Percentiles rank a stretch among this genome's conserved stretches.
These are phyloP conservation scores for Colletotrichum gloeosporioides DNA, from an alignment of 2,329 filamentous ascomycete species.

Conservation along the genomic window DNA sequence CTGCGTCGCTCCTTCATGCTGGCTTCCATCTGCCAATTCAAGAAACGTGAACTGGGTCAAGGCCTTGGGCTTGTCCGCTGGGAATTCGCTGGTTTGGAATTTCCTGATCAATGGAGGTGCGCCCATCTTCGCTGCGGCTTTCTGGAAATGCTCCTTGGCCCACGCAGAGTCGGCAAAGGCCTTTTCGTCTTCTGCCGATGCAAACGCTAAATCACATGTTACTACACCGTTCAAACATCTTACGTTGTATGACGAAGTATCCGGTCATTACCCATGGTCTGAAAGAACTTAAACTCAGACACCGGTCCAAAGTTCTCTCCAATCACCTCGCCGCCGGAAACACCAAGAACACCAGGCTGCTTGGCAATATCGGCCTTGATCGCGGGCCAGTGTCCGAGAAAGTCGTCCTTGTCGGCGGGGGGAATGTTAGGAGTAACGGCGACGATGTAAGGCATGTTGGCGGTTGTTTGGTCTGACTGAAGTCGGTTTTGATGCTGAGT, in stretches of 20 bases:
- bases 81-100: constrained; percentile 2
- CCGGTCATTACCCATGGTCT: background rate
- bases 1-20: constrained; percentile 7
- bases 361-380: background rate
- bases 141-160: background rate
- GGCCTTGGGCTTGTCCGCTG: background rate
- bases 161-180: constrained; percentile 6
- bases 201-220: background rate
- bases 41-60: constrained; percentile 1
- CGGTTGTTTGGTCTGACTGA: background rate
- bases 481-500: background rate
- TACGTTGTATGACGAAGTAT: background rate
- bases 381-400: constrained; percentile 2
- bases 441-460: constrained; percentile 12
- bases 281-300: constrained; percentile 13
- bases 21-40: background rate
- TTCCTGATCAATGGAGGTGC: background rate
- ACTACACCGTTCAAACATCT: background rate
- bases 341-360: constrained; percentile 6
- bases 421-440: background rate
- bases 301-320: background rate
- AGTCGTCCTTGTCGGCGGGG: constrained; percentile 15
- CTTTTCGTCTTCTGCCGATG: background rate
- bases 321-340: background rate
- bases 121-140: background rate